Evolutionary conservation across 2,329 filamentous ascomycete genomes (phyloP).

Genomic region (Aspergillus novoparasiticus): DNA sequence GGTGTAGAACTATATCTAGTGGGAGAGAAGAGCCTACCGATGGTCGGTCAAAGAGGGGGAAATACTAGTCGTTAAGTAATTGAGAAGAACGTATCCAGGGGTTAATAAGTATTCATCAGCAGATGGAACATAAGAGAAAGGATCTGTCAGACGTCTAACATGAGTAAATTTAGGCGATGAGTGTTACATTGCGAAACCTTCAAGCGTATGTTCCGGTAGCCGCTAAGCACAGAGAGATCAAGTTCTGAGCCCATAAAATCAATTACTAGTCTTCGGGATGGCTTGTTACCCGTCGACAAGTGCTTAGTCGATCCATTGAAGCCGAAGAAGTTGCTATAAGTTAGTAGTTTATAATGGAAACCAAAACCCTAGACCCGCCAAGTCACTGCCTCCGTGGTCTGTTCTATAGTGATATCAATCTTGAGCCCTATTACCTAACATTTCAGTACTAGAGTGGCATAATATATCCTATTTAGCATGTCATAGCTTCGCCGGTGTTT

Average conservation of each 20-base stretch:
- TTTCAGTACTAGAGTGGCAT: neutral
- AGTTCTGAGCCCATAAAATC: too few relatives aligned
- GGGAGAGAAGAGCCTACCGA: too few relatives aligned
- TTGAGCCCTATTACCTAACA: neutral
- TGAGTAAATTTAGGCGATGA: too few relatives aligned
- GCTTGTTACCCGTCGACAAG: neutral
- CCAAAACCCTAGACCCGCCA: neutral
- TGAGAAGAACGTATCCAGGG: neutral
- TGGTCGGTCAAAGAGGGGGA: too few relatives aligned
- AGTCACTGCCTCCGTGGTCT: neutral
- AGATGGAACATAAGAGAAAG: neutral
- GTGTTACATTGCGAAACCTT: too few relatives aligned
- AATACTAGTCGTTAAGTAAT: too few relatives aligned
- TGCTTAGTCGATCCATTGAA: neutral
- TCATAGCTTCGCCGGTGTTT: too few relatives aligned
- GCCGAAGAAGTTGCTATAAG: neutral
- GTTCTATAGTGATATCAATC: neutral
- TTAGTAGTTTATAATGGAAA: neutral
- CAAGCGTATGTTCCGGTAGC: too few relatives aligned
- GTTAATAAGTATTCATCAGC: neutral
- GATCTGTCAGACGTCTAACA: neutral
- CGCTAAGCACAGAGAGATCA: too few relatives aligned
- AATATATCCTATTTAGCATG: too few relatives aligned
- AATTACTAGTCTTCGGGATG: too few relatives aligned
- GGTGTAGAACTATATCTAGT: too few relatives aligned